phyloP scores from a whole-genome alignment of 805 yeast species.

The Ascoidea asiatica region DNA sequence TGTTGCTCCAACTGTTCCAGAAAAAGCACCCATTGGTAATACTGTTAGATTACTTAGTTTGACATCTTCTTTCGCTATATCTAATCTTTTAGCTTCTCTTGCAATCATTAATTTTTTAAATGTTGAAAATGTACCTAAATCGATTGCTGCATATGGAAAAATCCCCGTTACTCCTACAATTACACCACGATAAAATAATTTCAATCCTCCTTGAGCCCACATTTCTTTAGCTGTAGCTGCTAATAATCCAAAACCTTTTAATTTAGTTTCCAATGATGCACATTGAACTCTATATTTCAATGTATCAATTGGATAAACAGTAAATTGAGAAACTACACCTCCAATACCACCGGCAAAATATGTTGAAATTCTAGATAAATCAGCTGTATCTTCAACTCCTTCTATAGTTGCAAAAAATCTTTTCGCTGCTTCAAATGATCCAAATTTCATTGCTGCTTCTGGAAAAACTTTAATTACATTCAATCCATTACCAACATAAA shows the following conservation, averaged over 20 bases:
- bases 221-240: conserved; percentile 59
- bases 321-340: conserved; percentile 84
- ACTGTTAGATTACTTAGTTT: conserved; percentile 68
- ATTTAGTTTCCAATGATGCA: conserved; percentile 56
- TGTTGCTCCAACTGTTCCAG: conserved; percentile 94
- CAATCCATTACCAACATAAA: conserved; percentile 91
- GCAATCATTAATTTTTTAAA: conserved; percentile 65
- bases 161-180: conserved; percentile 89
- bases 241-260: conserved; percentile 50
- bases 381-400: conserved; percentile 56
- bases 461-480: conserved; percentile 93
- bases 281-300: conserved; percentile 89
- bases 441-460: conserved; percentile 94
- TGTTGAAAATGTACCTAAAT: conserved; percentile 83
- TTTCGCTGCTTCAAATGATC: conserved; percentile 84
- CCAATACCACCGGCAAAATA: conserved; percentile 94
- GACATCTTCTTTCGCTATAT: conserved; percentile 50
- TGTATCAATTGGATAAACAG: conserved; percentile 93
- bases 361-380: conserved; percentile 64
- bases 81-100: conserved; percentile 41
- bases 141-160: conserved; percentile 95
- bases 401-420: conserved; percentile 58
- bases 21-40: conserved; percentile 82
- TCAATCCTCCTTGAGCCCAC: conserved; percentile 68
- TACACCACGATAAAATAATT: conserved; percentile 76